Percentiles rank a stretch among this genome's conserved stretches.
Conservation (phyloP, 2,329 filamentous ascomycete genomes). For the Didymella segeticola region DNA sequence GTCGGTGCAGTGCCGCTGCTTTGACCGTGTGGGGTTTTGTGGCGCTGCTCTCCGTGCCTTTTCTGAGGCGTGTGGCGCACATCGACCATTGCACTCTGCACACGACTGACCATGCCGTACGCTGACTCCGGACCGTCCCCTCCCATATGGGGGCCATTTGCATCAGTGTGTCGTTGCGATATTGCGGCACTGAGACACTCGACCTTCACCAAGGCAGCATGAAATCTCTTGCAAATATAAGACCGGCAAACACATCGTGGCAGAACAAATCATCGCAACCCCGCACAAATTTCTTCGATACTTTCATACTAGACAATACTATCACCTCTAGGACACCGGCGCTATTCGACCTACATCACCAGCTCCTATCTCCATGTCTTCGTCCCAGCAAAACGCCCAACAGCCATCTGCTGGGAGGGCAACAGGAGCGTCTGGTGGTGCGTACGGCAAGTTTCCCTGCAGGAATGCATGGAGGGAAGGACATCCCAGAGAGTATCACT, state of each 20-base stretch:
- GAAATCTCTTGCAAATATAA: slow-evolving; percentile 17
- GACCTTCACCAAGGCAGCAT: slow-evolving; percentile 14
- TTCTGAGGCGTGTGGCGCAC: slow-evolving; percentile 18
- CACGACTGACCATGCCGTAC: slow-evolving; percentile 17
- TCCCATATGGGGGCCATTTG: slow-evolving; percentile 21
- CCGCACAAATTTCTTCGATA: slow-evolving; percentile 14
- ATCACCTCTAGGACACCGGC: slow-evolving; percentile 1
- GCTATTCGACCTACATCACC: slow-evolving; percentile 2
- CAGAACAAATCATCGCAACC: slow-evolving; percentile 15
- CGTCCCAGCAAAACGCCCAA: slow-evolving; percentile 20
- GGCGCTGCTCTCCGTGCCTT: slow-evolving; percentile 17
- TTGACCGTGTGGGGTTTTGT: slow-evolving; percentile 17
- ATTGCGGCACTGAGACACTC: slow-evolving; percentile 22
- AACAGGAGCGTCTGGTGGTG: slow-evolving; percentile 36
- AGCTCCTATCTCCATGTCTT: slow-evolving; percentile 23
- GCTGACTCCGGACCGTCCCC: slow-evolving; percentile 17
- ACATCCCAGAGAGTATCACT: slow-evolving; percentile 29
- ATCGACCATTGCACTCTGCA: slow-evolving; percentile 13
- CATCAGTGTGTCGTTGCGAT: slow-evolving; percentile 16
- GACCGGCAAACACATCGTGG: slow-evolving; percentile 11
- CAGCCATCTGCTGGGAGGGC: slow-evolving; percentile 27
- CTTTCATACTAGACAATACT: slow-evolving; percentile 11
- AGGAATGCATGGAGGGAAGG: slow-evolving; percentile 27
- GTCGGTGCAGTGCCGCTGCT: slow-evolving; percentile 14
- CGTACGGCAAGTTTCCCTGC: slow-evolving; percentile 29